Evolutionary conservation across 2,329 filamentous ascomycete genomes (phyloP), one percentile per base, ranked within the genome.

Genomic region (Pestalotiopsis sp.): DNA sequence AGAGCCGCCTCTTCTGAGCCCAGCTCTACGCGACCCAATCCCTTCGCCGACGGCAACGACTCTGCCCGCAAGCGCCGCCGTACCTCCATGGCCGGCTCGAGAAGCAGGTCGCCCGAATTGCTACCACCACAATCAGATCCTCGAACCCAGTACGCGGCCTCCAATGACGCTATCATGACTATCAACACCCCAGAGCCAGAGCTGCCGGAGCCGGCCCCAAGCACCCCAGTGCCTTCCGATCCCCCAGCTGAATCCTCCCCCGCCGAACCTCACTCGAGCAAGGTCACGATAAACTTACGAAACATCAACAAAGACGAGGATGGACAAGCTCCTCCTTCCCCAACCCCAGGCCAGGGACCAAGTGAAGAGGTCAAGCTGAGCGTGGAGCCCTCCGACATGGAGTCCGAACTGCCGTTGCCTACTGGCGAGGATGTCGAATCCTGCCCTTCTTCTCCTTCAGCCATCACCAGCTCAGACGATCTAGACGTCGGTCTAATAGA

Each of bases 21-120:
- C 78, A 85, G 85, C 79, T 87, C 88, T 75, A 89, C 86, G 73
- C 86, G 89, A 71, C 87, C 87, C 66, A 90, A 91, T 72, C 89
- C 89, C 56, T 91, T 91, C 80, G 88, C 90, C 79, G 88, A 90
- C 79, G 82, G 80, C 76, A 86, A 88, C 72, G 76, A 80, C 61
- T 83, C 85, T 57, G 84, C 89, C 68, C 84, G 89, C 72, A 91
- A 91, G 78, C 87, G 89, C 66, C 88, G 87, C 71, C 86, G 89
- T 73, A 89, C 88, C 38, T 90, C 89, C 14, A 80, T 84, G 65
- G 85, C 85, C 68, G 84, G 81, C 68, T 90, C 88, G 31, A 83
- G 85, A 69, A 87, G 85, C 74, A 81, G 81, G 69, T 89, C 88
- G 23, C 79, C 84, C 73, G 85, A 87, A 68, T 81, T 81, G 36